Base-by-base conservation (phyloP, 2,329 filamentous ascomycete genomes). In the Neofusicoccum sp. region DNA sequence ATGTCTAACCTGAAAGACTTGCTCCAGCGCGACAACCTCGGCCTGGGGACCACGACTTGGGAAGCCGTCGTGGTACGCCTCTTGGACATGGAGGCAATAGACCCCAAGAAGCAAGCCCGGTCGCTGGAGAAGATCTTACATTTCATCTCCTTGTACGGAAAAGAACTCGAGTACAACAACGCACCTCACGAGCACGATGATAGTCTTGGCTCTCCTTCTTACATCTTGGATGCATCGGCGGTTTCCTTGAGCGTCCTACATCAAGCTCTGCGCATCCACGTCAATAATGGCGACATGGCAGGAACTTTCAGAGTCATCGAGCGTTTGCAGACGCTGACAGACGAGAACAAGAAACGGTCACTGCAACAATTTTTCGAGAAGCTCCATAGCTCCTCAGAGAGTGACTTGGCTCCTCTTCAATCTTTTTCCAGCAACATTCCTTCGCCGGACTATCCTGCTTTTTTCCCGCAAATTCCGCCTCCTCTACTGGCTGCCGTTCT, bases 401-500 rank as follows among this genome's bases (percentile, higher is more conserved):
- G 6, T 4, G n/a, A 0, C n/a, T 8, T 12, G 11, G 62, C 74
- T 74, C 45, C 69, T 68, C 5, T 73, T 67, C 59, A 65, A 45
- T 44, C 63, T 70, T 22, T 67, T 69, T 43, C 69, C 70, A 16
- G 76, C 79, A 49, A 77, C 82, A 3, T 36, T 34, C n/a, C 31
- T 34, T 16, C 41, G 4, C 16, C 11, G 29, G 12, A 44, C 3
- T 82, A 80, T 65, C 79, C 79, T 2, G 76, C 74, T 3, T 83
- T 80, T 67, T 69, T 76, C 70, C 67, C 74, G 70, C 73, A 79
- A 67, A 66, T 86, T 16, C 83, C 84, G 2, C 68, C 77, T 8
- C 70, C 77, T 5, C 77, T 83, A 2, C 73, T 87, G 47, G 83
- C 80, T 2, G 75, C 77, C 28, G 71, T 87, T 29, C 73, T 87